A percentile compares a stretch with the other conserved stretches of the same genome.
phyloP scores from a whole-genome alignment of 2,329 filamentous ascomycete species.

The Fusarium tanahbumbuense region DNA sequence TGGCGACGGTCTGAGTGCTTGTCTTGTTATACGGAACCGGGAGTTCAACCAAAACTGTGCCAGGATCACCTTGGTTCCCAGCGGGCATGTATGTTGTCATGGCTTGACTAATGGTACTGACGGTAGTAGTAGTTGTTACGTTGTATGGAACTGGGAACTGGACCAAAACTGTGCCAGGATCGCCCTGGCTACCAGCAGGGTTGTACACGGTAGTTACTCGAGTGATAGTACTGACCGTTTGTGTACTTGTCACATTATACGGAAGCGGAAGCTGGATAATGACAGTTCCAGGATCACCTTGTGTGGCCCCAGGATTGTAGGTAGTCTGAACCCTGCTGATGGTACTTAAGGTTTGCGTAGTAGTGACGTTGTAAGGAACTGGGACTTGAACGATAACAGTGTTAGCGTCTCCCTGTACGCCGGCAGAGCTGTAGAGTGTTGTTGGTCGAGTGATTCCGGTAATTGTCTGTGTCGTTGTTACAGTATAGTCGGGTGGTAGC shows the following conservation, averaged over 20 bases:
- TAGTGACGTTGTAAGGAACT: slow-evolving; percentile 20
- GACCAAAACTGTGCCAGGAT: slow-evolving; percentile 17
- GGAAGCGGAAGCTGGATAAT: slow-evolving; percentile 12
- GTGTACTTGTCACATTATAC: slow-evolving; percentile 16
- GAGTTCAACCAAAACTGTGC: slow-evolving; percentile 13
- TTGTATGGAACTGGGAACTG: slow-evolving; percentile 7
- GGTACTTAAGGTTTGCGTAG: slow-evolving; percentile 3
- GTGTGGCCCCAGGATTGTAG: slow-evolving; percentile 4
- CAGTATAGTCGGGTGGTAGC: slow-evolving; percentile 14
- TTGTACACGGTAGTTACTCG: background rate
- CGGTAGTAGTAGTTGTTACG: slow-evolving; percentile 1
- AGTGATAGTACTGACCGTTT: slow-evolving; percentile 8
- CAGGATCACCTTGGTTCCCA: slow-evolving; percentile 17
- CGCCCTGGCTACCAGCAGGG: slow-evolving; percentile 8
- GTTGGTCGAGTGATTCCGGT: slow-evolving; percentile 3
- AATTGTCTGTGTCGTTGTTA: slow-evolving; percentile 20
- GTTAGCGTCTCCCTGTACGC: slow-evolving; percentile 5
- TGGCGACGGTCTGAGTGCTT: background rate
- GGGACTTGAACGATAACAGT: slow-evolving; percentile 16
- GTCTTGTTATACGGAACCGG: slow-evolving; percentile 14
- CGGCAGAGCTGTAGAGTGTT: background rate
- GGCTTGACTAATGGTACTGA: slow-evolving; percentile 4
- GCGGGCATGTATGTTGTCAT: slow-evolving; percentile 11
- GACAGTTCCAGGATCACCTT: slow-evolving; percentile 22
- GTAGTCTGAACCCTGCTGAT: slow-evolving; percentile 12